These are phyloP conservation scores for Chlorencoelia australis DNA, from an alignment of 2,329 filamentous ascomycete genomes.

Conservation along the genomic window DNA sequence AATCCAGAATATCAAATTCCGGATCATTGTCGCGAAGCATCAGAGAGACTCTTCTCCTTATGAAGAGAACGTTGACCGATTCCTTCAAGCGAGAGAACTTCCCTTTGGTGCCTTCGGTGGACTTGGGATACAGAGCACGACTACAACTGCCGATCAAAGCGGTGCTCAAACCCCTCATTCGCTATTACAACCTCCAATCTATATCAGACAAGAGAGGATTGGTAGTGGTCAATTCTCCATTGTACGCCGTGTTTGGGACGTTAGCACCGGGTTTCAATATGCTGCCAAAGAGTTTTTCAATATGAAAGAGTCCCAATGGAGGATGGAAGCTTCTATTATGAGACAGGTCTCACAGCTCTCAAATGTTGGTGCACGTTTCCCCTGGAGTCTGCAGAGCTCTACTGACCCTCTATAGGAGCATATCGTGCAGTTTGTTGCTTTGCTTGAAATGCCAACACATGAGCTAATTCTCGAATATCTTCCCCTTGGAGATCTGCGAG, in stretches of 20 bases:
- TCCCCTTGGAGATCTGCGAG: conserved; percentile 9
- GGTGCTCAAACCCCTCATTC: too few species aligned
- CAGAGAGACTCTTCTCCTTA: too few species aligned
- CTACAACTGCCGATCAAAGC: too few species aligned
- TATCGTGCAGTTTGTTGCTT: conserved; percentile 6
- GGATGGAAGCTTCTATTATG: conserved; percentile 19
- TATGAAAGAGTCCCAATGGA: conserved; percentile 9
- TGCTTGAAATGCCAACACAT: conserved; percentile 4
- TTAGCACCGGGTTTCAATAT: conserved; percentile 10
- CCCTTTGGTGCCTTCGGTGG: too few species aligned
- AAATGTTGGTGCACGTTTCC: too few species aligned
- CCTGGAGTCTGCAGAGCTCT: too few species aligned
- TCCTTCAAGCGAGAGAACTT: too few species aligned
- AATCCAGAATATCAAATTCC: too few species aligned
- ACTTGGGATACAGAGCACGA: too few species aligned
- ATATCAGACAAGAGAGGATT: conserved; percentile 5
- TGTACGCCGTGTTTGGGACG: conserved; percentile 9
- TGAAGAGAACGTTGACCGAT: too few species aligned
- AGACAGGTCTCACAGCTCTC: conserved; percentile 15
- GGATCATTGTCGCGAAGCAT: too few species aligned
- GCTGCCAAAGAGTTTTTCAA: conserved; percentile 19
- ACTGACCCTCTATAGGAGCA: conserved; percentile 13
- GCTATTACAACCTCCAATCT: conserved; percentile 3
- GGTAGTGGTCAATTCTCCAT: conserved; percentile 7
- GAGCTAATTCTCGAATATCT: conserved; percentile 13